Base-by-base conservation (phyloP, 345 rosid species). In the Abelmoschus esculentus region DNA sequence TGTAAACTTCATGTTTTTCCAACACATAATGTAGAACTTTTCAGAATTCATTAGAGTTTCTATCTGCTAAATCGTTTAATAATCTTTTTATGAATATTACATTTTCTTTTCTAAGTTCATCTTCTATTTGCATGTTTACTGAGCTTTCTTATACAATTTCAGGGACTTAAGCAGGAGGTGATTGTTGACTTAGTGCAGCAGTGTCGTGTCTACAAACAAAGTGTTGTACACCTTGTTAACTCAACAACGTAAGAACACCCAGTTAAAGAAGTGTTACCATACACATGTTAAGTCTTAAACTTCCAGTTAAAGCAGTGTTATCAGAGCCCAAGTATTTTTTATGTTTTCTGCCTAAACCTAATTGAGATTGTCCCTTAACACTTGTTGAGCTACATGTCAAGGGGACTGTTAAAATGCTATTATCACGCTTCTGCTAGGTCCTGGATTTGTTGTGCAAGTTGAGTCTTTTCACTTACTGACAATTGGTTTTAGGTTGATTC, bases 211-310 rank as follows among this genome's bases (percentile, higher is more conserved):
- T 96, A 89, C 87, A 96, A 96, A 79, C 97, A 96, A 82, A 89
- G 99, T 80, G 98, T 92, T 59, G 97, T 96, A 67, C 99, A 96
- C 81, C 91, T 96, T 68, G 98, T 92, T 63, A 96, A 96, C 84
- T 96, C 99, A 44, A 89, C 99, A 75, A 70, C 91, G 98, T 96
- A 85, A 84, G 96, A 61, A 67, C 19, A 65, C 60, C 36, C 64
- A 15, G 49, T 34, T 56, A 56, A 55, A 56, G 31, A 11, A 2
- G 60, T 56, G 14, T 19, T 55, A 55, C 19, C 59, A 12, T 55
- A 9, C 59, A 55, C 9, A 55, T 55, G 29, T 55, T 55, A 55
- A 10, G 59, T 55, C 59, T 55, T 55, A 54, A 14, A 9, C 19
- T 55, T 55, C 42, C 60, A 15, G 49, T 34, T 55, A 19, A 54